Evolutionary conservation across 352 stramenopile genomes (phyloP).

Genomic region (Phytophthora tentaculata): DNA sequence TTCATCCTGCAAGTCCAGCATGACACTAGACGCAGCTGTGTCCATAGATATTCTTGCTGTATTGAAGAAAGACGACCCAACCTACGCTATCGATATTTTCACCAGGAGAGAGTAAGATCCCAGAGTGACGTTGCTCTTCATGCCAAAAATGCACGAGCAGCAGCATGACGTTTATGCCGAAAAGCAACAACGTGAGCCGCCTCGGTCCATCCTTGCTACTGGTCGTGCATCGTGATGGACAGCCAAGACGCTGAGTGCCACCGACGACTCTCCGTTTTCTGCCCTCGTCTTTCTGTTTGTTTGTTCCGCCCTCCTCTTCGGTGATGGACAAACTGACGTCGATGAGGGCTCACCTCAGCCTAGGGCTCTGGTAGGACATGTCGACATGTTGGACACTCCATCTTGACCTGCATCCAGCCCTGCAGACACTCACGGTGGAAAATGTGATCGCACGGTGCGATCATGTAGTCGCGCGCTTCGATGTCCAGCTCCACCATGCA

Average conservation of each 20-base stretch:
- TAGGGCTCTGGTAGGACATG: constrained; percentile 90
- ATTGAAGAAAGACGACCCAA: constrained; percentile 27
- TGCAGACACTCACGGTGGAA: constrained; percentile 95
- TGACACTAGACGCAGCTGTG: constrained; percentile 6
- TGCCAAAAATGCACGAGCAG: constrained; percentile 16
- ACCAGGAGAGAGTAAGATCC: constrained; percentile 4
- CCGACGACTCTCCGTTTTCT: constrained; percentile 27
- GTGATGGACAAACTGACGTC: constrained; percentile 18
- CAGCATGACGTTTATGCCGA: constrained; percentile 10
- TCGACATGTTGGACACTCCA: constrained; percentile 96
- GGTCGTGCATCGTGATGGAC: constrained; percentile 16
- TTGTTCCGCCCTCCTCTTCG: constrained; percentile 37
- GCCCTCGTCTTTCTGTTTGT: constrained; percentile 19
- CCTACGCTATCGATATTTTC: constrained; percentile 37
- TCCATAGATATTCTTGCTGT: constrained; percentile 39
- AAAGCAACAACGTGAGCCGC: constrained; percentile 11
- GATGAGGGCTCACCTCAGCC: constrained; percentile 26
- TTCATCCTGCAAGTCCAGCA: neutral
- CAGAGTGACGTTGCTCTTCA: constrained; percentile 1
- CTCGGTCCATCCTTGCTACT: constrained; percentile 17
- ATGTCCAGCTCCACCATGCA: constrained; percentile 88
- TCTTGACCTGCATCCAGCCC: constrained; percentile 98
- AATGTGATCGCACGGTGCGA: constrained; percentile 96
- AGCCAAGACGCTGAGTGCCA: constrained; percentile 13
- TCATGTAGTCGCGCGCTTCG: constrained; percentile 93